phyloP scores from a whole-genome alignment of 208 protist genomes.

The Angomonas deanei region DNA sequence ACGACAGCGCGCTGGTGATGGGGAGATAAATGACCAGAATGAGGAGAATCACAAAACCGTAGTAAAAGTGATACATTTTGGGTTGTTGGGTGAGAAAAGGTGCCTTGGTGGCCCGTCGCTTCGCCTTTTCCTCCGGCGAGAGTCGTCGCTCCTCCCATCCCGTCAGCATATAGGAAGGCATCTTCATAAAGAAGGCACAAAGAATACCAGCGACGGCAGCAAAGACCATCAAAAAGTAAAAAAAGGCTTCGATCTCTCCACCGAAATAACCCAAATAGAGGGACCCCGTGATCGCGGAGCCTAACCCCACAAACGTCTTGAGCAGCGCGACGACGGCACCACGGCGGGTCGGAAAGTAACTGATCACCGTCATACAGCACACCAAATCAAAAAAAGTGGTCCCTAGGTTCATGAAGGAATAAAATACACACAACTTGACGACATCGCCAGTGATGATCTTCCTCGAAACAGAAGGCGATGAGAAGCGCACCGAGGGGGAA shows the following conservation, averaged over 20 bases:
- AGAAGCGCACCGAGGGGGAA: conserved; percentile 29
- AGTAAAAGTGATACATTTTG: not conserved
- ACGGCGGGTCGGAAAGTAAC: conserved; percentile 32
- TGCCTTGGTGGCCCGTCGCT: conserved; percentile 17
- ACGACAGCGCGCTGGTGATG: not conserved
- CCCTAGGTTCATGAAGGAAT: conserved; percentile 27
- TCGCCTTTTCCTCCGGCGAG: conserved; percentile 22
- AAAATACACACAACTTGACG: conserved; percentile 25
- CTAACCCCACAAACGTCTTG: conserved; percentile 48
- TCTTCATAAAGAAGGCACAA: conserved; percentile 28
- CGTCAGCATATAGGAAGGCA: conserved; percentile 46
- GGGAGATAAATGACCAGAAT: conserved; percentile 9
- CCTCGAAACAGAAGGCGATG: conserved; percentile 29
- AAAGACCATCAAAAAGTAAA: conserved; percentile 46
- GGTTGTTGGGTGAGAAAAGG: conserved; percentile 42
- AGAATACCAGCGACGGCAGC: conserved; percentile 17
- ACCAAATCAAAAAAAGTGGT: conserved; percentile 27
- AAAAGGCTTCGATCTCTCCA: conserved; percentile 17
- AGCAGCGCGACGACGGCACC: conserved; percentile 45
- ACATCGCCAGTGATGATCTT: conserved; percentile 26
- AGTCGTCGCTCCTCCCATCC: conserved; percentile 28
- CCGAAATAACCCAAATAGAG: conserved; percentile 47
- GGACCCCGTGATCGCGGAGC: conserved; percentile 37
- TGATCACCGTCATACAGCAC: conserved; percentile 30
- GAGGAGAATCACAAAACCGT: not conserved